These are phyloP conservation scores for Yamadazyma sp. DNA, from an alignment of 1,139 yeast species.

Conservation along the genomic window DNA sequence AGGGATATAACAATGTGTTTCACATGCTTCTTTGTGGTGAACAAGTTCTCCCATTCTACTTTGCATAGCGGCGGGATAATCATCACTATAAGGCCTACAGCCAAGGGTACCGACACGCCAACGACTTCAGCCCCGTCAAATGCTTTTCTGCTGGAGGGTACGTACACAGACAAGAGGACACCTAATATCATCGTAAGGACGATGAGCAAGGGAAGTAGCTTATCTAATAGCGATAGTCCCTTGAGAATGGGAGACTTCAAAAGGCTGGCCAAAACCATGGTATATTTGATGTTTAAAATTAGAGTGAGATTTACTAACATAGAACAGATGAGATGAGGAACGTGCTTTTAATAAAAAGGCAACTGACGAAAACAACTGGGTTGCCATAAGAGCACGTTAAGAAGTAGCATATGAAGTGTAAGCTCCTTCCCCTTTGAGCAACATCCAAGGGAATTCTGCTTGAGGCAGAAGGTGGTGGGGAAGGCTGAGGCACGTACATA, in stretches of 20 bases:
- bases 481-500: no score
- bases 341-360: no score
- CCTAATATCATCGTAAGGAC: slow-evolving; percentile 30
- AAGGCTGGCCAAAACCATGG: neutral
- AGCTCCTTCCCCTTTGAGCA: no score
- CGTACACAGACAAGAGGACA: slow-evolving; percentile 31
- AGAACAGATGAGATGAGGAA: no score
- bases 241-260: neutral
- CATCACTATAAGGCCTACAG: slow-evolving; percentile 56
- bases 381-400: no score
- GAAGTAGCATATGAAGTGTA: no score
- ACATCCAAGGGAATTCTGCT: no score
- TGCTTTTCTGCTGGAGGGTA: slow-evolving; percentile 27
- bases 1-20: slow-evolving; percentile 35
- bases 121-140: slow-evolving; percentile 28
- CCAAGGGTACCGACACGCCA: slow-evolving; percentile 45
- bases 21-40: slow-evolving; percentile 21
- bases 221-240: slow-evolving; percentile 22
- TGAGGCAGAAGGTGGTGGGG: no score
- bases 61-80: slow-evolving; percentile 60
- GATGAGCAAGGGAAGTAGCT: slow-evolving; percentile 29
- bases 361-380: no score
- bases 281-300: no score
- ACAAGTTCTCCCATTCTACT: slow-evolving; percentile 47
- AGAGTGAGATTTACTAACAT: no score